phyloP scores from a whole-genome alignment of 257 asterid genomes.

The Plantago elongata region DNA sequence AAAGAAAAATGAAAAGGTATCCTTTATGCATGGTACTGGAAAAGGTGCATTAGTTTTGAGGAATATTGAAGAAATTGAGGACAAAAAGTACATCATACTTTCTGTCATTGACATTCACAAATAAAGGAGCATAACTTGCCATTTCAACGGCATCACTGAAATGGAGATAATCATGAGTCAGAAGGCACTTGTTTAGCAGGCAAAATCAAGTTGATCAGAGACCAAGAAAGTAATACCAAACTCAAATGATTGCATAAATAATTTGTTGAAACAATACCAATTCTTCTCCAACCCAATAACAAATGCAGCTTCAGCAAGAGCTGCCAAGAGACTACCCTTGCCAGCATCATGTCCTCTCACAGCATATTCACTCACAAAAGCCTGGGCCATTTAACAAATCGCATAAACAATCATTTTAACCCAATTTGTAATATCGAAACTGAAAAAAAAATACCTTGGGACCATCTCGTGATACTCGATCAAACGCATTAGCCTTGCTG shows the following conservation, averaged over 20 bases:
- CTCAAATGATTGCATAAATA: neutral
- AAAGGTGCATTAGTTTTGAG: neutral
- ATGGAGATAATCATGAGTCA: conserved; percentile 2
- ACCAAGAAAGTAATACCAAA: neutral
- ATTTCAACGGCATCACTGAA: conserved; percentile 73
- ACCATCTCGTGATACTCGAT: conserved; percentile 55
- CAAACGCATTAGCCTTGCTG: conserved; percentile 45
- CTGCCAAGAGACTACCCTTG: conserved; percentile 82
- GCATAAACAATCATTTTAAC: conserved; percentile 7
- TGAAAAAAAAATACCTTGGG: conserved; percentile 63
- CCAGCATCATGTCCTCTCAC: conserved; percentile 84
- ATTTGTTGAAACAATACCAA: conserved; percentile 41
- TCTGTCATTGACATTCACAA: conserved; percentile 67
- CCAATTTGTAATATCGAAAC: conserved; percentile 9
- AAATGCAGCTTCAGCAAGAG: conserved; percentile 89
- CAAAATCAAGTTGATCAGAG: too few species aligned
- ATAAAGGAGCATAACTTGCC: conserved; percentile 95
- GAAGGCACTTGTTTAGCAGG: too few species aligned
- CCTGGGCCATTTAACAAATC: conserved; percentile 41
- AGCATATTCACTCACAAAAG: conserved; percentile 96
- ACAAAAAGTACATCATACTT: conserved; percentile 33
- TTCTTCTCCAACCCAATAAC: conserved; percentile 84
- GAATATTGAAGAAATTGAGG: conserved; percentile 4
- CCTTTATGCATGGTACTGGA: neutral
- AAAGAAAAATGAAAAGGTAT: neutral